These are phyloP conservation scores for Chlorociboria aeruginascens DNA, from an alignment of 495 filamentous ascomycete species.

Conservation along the genomic window DNA sequence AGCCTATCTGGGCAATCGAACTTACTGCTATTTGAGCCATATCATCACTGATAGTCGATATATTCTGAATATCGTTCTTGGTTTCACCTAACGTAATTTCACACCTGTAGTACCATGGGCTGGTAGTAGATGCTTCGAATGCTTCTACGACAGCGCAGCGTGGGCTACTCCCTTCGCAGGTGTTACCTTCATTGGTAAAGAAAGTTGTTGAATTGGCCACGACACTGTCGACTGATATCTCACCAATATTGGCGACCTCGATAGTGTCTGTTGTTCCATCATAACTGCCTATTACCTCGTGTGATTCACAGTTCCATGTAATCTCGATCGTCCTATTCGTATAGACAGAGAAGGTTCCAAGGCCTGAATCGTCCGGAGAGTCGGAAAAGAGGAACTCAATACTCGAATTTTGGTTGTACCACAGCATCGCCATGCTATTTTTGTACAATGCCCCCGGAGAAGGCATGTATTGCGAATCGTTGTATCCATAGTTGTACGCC, in stretches of 20 bases:
- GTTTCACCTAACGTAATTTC: conserved; percentile 11
- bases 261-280: conserved; percentile 1
- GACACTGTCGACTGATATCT: not conserved
- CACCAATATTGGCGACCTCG: conserved; percentile 5
- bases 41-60: conserved; percentile 12
- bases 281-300: conserved; percentile 3
- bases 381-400: conserved; percentile 10
- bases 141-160: conserved; percentile 14
- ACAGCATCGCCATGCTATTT: not conserved
- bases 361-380: not conserved
- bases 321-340: conserved; percentile 6
- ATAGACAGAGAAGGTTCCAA: conserved; percentile 2
- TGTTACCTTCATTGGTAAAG: conserved; percentile 3
- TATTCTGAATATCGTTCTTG: conserved; percentile 7
- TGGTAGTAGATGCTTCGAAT: conserved; percentile 8
- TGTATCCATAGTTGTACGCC: not conserved
- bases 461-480: conserved; percentile 1
- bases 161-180: not conserved
- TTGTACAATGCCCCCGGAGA: conserved; percentile 3
- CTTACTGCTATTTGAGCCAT: conserved; percentile 15
- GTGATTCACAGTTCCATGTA: conserved; percentile 7
- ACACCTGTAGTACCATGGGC: conserved; percentile 18
- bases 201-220: conserved; percentile 7
- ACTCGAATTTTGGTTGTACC: not conserved
- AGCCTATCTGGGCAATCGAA: conserved; percentile 14